Conservation (phyloP, 495 filamentous ascomycete genomes). For the Penicillium desertorum region DNA sequence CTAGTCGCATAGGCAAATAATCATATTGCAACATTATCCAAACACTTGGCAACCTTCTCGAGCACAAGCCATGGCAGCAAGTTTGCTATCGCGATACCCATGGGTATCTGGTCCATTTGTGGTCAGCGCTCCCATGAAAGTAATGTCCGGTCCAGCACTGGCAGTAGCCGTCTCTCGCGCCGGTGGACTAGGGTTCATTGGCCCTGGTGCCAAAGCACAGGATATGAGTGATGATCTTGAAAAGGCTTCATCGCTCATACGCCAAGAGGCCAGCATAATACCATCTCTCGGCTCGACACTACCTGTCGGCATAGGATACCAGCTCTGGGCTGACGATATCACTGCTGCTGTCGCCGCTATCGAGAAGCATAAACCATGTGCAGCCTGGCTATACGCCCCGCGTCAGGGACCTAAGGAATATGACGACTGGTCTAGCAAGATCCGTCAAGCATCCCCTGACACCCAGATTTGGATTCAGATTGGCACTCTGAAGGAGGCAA, state of each 20-base stretch:
- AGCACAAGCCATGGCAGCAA: constrained; percentile 17
- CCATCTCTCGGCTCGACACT: constrained; percentile 33
- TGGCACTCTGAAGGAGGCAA: constrained; percentile 57
- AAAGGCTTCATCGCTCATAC: constrained; percentile 30
- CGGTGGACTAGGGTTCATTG: constrained; percentile 62
- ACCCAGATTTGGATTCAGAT: constrained; percentile 69
- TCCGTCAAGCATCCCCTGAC: constrained; percentile 45
- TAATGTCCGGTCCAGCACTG: constrained; percentile 61
- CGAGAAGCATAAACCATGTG: constrained; percentile 54
- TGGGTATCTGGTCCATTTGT: constrained; percentile 65
- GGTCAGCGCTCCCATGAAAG: constrained; percentile 68
- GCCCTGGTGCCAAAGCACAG: constrained; percentile 38
- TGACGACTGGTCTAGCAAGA: constrained; percentile 52
- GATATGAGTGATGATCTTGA: constrained; percentile 36
- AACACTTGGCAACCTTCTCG: neutral
- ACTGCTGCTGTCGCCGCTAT: constrained; percentile 43
- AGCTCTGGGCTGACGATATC: constrained; percentile 55
- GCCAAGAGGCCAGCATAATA: constrained; percentile 15
- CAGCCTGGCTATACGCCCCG: constrained; percentile 72
- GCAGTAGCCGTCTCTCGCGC: constrained; percentile 60
- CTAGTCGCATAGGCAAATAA: neutral
- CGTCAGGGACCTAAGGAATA: constrained; percentile 45
- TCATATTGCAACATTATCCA: neutral
- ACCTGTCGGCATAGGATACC: constrained; percentile 64
- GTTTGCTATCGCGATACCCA: constrained; percentile 50